phyloP scores from a whole-genome alignment of 768 basidiomycete species.

The Tubosaeta sp. region DNA sequence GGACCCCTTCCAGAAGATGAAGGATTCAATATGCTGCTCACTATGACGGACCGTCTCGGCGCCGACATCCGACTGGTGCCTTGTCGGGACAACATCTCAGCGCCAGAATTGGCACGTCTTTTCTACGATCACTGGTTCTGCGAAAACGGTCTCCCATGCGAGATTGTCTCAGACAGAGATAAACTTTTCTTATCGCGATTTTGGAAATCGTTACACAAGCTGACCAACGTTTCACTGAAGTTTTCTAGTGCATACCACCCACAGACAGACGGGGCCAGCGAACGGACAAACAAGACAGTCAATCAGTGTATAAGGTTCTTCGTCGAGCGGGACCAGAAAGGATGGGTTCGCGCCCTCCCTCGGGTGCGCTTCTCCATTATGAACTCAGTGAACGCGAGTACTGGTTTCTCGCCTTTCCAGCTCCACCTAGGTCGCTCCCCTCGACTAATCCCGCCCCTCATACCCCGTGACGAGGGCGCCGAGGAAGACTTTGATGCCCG shows the following conservation, averaged over 20 bases:
- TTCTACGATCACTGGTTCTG: neutral
- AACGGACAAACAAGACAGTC: neutral
- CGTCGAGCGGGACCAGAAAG: neutral
- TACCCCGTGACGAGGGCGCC: accelerated
- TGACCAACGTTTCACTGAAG: neutral
- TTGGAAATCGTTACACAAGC: neutral
- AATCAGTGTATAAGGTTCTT: neutral
- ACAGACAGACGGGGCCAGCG: neutral
- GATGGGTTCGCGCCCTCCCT: neutral
- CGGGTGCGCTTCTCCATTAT: neutral
- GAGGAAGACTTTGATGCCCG: neutral
- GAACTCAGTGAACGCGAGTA: neutral
- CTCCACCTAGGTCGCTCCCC: neutral
- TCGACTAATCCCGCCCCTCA: neutral
- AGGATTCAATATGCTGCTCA: conserved; percentile 22
- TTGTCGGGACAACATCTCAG: conserved; percentile 1
- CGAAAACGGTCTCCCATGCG: neutral
- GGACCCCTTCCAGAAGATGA: conserved; percentile 32
- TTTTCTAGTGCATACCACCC: neutral
- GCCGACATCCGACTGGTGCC: conserved; percentile 6
- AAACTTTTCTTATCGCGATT: neutral
- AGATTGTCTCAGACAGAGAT: neutral
- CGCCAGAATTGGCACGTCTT: accelerated
- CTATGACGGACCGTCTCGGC: conserved; percentile 19
- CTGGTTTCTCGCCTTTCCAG: neutral